A percentile compares a stretch with the other conserved stretches of the same genome.
Evolutionary conservation across 202 grass and related monocot genomes (phyloP).

Genomic region (Eragrostis tef): DNA sequence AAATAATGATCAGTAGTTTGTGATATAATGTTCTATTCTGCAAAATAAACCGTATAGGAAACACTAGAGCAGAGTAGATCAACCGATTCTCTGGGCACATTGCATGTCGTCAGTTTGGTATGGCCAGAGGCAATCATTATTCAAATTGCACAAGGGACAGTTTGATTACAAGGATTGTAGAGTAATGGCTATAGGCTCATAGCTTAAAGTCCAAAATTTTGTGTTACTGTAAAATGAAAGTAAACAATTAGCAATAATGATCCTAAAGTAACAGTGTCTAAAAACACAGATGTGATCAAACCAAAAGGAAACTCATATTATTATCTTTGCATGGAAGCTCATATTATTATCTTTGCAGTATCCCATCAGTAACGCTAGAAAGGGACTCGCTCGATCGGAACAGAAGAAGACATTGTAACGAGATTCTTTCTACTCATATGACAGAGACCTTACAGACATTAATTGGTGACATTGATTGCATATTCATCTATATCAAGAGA

Average conservation of each 20-base stretch:
- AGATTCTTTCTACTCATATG: slow-evolving; percentile 45
- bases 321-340: no score
- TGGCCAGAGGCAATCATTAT: slow-evolving; percentile 34
- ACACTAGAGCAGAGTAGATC: background rate
- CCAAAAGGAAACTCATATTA: slow-evolving; percentile 24
- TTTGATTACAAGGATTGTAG: slow-evolving; percentile 31
- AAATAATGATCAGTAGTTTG: slow-evolving; percentile 20
- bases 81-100: slow-evolving; percentile 30
- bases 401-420: slow-evolving; percentile 33
- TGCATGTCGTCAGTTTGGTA: slow-evolving; percentile 43
- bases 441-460: slow-evolving; percentile 26
- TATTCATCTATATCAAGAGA: background rate
- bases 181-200: background rate
- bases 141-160: slow-evolving; percentile 4
- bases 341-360: slow-evolving; percentile 16
- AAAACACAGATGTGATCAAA: slow-evolving; percentile 7
- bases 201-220: slow-evolving; percentile 30
- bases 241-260: no score
- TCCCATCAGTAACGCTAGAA: slow-evolving; percentile 16
- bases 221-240: background rate
- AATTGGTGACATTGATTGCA: slow-evolving; percentile 34
- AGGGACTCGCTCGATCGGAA: background rate
- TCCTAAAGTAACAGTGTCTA: no score
- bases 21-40: background rate
- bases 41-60: background rate